phyloP scores from a whole-genome alignment of 176 grass and related monocot genomes.

The Triticum monococcum region DNA sequence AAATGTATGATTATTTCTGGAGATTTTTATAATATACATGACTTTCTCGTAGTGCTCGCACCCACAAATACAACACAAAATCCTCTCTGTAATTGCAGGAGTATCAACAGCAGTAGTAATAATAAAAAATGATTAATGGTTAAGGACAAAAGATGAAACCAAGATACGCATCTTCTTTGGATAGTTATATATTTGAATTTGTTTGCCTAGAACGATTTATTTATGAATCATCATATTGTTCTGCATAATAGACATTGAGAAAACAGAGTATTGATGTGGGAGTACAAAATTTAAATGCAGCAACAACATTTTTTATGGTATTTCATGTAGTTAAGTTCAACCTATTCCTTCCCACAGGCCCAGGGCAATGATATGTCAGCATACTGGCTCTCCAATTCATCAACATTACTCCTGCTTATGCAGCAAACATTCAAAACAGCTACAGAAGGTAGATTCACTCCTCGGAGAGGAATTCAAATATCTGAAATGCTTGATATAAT shows the following conservation, averaged over 20 bases:
- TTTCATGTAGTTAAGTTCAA: not conserved
- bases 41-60: too few species aligned
- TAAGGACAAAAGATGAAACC: not conserved
- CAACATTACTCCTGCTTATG: conserved; percentile 68
- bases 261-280: not conserved
- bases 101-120: too few species aligned
- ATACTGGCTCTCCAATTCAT: conserved; percentile 92
- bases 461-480: conserved; percentile 64
- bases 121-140: too few species aligned
- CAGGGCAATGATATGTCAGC: conserved; percentile 67
- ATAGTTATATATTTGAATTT: not conserved
- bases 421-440: conserved; percentile 76
- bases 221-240: not conserved
- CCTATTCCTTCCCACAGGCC: conserved; percentile 31
- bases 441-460: conserved; percentile 49
- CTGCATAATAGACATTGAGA: not conserved
- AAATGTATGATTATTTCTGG: too few species aligned
- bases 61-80: too few species aligned
- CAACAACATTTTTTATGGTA: not conserved
- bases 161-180: not conserved
- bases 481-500: conserved; percentile 56
- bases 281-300: not conserved
- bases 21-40: too few species aligned
- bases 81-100: too few species aligned
- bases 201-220: not conserved